A percentile compares a stretch with the other conserved stretches of the same genome.
Conservation (phyloP, 805 yeast species). For the Metschnikowia dekortorum region DNA sequence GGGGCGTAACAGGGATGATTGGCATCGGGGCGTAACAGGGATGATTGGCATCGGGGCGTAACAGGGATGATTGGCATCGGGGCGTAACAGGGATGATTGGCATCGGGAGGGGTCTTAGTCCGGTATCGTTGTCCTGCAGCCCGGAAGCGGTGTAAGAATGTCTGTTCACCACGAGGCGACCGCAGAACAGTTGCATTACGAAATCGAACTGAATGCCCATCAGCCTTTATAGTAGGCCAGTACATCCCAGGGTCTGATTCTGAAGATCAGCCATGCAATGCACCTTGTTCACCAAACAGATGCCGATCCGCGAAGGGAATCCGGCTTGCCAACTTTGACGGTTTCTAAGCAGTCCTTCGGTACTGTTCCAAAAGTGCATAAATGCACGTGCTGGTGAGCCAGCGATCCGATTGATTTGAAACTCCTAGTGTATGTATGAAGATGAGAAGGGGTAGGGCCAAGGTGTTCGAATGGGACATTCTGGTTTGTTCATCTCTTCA, state of each 20-base stretch:
- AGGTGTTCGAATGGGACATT: constrained; percentile 44
- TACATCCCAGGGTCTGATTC: too few species aligned
- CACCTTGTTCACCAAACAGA: not conserved
- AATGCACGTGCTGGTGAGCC: constrained; percentile 48
- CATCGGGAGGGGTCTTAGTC: too few species aligned
- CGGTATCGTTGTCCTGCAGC: too few species aligned
- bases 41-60: too few species aligned
- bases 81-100: too few species aligned
- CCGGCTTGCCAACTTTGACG: constrained; percentile 28
- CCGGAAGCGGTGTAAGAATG: not conserved
- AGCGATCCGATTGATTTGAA: constrained; percentile 30
- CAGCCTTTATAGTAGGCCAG: too few species aligned
- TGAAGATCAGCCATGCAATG: not conserved
- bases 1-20: too few species aligned
- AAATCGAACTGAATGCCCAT: too few species aligned
- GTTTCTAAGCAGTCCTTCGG: constrained; percentile 43
- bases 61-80: too few species aligned
- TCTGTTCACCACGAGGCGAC: not conserved
- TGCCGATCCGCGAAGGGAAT: constrained; percentile 6
- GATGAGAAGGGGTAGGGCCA: constrained; percentile 55
- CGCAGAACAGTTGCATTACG: not conserved
- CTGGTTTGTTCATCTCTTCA: not conserved
- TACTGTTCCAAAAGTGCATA: constrained; percentile 50
- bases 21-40: too few species aligned
- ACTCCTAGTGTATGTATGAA: constrained; percentile 35